A percentile compares a stretch with the other conserved stretches of the same genome.
phyloP scores from a whole-genome alignment of 768 basidiomycete species.

The Symmetrospora coprosmae region DNA sequence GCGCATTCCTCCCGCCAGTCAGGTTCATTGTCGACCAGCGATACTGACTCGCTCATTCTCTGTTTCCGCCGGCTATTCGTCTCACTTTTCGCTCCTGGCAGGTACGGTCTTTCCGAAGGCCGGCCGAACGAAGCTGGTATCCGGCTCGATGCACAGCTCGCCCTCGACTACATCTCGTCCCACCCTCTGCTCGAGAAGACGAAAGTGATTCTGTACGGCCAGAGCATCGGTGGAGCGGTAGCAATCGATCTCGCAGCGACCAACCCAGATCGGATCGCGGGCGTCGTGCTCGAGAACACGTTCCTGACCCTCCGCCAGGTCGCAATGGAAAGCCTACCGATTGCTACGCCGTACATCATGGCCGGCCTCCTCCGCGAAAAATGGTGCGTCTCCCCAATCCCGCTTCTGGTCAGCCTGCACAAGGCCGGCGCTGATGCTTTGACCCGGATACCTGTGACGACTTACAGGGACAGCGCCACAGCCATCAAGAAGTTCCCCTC shows the following conservation, averaged over 20 bases:
- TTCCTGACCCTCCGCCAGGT: conserved; percentile 71
- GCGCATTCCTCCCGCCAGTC: conserved; percentile 32
- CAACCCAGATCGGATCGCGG: conserved; percentile 60
- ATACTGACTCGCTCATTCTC: background rate
- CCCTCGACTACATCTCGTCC: conserved; percentile 55
- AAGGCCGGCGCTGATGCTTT: too few relatives aligned
- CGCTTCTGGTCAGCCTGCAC: background rate
- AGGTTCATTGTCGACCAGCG: too few relatives aligned
- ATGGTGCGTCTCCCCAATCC: conserved; percentile 44
- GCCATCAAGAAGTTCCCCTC: conserved; percentile 44
- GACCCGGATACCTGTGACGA: too few relatives aligned
- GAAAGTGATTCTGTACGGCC: conserved; percentile 61
- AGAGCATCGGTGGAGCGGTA: conserved; percentile 85
- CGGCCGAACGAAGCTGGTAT: conserved; percentile 45
- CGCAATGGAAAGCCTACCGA: conserved; percentile 65
- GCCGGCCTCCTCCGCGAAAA: conserved; percentile 59
- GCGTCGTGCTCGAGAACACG: conserved; percentile 81
- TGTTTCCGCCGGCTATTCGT: conserved; percentile 6
- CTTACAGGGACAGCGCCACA: conserved; percentile 43
- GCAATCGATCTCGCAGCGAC: conserved; percentile 70
- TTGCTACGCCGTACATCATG: conserved; percentile 58
- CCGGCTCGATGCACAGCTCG: conserved; percentile 56
- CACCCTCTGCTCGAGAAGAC: conserved; percentile 55
- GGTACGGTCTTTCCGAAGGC: conserved; percentile 81
- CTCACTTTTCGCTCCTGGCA: conserved; percentile 34